Base-by-base conservation (phyloP, 2,329 filamentous ascomycete species). In the Cucurbitaria berberidis region DNA sequence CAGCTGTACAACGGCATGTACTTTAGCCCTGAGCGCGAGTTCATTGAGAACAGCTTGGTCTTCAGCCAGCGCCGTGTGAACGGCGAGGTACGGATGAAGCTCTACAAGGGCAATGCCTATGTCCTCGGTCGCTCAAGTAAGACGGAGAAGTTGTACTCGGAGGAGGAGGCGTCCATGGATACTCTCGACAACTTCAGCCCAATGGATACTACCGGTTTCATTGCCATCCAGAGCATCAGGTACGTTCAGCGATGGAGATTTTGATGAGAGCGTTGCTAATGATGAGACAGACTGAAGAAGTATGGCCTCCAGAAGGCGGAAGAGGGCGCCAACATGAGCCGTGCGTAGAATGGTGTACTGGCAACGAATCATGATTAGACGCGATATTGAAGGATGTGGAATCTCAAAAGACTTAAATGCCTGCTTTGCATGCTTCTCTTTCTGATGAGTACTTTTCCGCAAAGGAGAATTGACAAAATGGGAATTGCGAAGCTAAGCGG, bases 21-120 rank as follows among this genome's bases (percentile, higher is more conserved):
- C 81, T 89, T 89, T 79, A 87, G 84, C 13, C 86, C 87, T 27
- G 87, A 89, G 77, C 84, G 86, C 54, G 86, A 88, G 74, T 89
- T 89, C 77, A 78, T 89, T 51, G 85, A 92, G 77, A 82, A 86
- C 70, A 82, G 82, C 64, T 50, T 76, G 56, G 29, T 74, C 34
- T 74, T 74, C 64, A 73, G 69, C 13, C 74, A 76, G 69, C 69
- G 66, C 50, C 68, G 72, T 35, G 73, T 76, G 45, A 76, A 77
- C 52, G 75, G 75, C 34, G 75, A 77, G 68, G 87, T 90, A 56
- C 79, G 86, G 59, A 81, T 85, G 73, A 82, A 83, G 51, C 79
- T 80, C 58, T 89, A 88, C 82, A 89, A 89, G 84, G 87, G 89
- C 61, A 79, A 78, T 68, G 80, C 87, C 72, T 79, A 74, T 74